Conservation (phyloP, 2,329 filamentous ascomycete species). For the Aspergillus fijiensis region DNA sequence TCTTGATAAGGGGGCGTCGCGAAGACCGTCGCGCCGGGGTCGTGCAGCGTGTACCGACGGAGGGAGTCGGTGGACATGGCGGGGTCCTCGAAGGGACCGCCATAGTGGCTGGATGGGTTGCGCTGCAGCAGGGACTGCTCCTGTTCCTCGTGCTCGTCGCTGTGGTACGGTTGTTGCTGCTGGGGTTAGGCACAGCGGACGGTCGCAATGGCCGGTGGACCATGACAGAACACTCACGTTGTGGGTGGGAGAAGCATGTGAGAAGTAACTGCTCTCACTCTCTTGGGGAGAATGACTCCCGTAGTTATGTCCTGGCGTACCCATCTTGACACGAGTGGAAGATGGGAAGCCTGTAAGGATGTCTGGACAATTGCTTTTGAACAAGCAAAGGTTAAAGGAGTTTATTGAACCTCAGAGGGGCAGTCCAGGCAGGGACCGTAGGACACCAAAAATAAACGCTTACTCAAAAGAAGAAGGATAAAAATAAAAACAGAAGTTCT, state of each 20-base stretch:
- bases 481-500: constrained; percentile 8
- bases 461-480: constrained; percentile 1
- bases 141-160: constrained; percentile 16
- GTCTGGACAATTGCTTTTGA: background rate
- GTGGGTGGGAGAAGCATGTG: constrained; percentile 8
- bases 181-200: background rate
- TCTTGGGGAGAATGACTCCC: constrained; percentile 6
- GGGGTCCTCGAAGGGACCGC: constrained; percentile 49
- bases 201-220: background rate
- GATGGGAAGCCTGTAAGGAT: constrained; percentile 1
- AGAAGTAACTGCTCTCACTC: constrained; percentile 10
- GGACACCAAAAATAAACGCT: constrained; percentile 6
- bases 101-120: constrained; percentile 44
- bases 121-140: constrained; percentile 29
- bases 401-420: constrained; percentile 1
- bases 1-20: constrained; percentile 53
- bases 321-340: constrained; percentile 5
- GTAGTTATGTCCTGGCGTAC: constrained; percentile 2
- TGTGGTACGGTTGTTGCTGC: constrained; percentile 1
- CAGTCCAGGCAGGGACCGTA: constrained; percentile 1
- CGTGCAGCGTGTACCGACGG: constrained; percentile 34
- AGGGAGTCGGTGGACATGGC: constrained; percentile 40
- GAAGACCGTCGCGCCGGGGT: constrained; percentile 58
- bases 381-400: background rate
- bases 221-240: background rate